Evolutionary conservation across 331 rosid species (phyloP).

Genomic region (Malus hybrid): DNA sequence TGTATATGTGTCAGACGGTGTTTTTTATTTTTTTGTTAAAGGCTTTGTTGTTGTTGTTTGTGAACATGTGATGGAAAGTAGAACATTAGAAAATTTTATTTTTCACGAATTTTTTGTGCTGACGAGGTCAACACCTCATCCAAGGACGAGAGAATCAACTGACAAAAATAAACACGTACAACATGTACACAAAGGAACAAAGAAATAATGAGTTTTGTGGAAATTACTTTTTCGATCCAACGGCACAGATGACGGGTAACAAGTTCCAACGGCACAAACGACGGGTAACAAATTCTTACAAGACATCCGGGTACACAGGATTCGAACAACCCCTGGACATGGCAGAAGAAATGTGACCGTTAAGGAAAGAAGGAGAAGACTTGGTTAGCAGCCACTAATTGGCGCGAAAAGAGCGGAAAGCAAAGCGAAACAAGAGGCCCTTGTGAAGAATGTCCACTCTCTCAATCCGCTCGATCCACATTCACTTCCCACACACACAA

Average conservation of each 20-base stretch:
- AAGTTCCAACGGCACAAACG: not conserved
- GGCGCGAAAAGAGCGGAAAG: slow-evolving; percentile 76
- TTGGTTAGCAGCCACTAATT: slow-evolving; percentile 55
- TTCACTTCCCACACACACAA: slow-evolving; percentile 36
- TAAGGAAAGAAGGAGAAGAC: slow-evolving; percentile 12
- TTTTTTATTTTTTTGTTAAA: no score
- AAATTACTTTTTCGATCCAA: no score
- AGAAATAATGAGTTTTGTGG: no score
- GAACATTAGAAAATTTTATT: not conserved
- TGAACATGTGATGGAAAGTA: not conserved
- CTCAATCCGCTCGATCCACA: slow-evolving; percentile 36
- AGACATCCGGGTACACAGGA: not conserved
- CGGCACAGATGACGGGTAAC: not conserved
- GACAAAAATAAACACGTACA: not conserved
- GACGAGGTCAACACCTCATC: no score
- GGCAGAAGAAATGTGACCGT: not conserved
- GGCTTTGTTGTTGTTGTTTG: no score
- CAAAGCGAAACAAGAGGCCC: slow-evolving; percentile 59
- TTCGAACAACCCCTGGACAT: not conserved
- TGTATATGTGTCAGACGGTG: no score
- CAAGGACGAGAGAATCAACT: no score
- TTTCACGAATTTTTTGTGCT: no score
- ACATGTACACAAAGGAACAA: no score
- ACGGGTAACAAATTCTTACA: not conserved
- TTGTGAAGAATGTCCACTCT: slow-evolving; percentile 66